A percentile compares a stretch with the other conserved stretches of the same genome.
Conservation (phyloP, 2,329 filamentous ascomycete species). For the Juglanconis sp. region DNA sequence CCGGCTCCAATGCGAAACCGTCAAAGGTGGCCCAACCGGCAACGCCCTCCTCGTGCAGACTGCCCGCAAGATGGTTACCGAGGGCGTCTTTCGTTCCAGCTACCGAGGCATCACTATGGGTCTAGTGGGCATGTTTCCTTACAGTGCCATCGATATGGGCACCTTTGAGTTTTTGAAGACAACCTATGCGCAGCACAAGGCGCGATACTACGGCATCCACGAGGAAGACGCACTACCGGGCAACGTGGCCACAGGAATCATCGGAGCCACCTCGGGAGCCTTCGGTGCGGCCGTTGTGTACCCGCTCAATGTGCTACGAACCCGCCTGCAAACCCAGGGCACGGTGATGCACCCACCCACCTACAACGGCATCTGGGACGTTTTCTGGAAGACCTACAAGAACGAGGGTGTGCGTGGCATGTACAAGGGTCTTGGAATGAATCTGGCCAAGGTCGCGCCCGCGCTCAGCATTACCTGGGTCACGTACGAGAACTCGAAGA, state of each 20-base stretch:
- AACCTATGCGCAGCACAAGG: constrained; percentile 66
- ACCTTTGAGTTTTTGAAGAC: constrained; percentile 93
- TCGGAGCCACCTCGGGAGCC: constrained; percentile 87
- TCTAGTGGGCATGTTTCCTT: constrained; percentile 93
- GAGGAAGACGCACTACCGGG: constrained; percentile 81
- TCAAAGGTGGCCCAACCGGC: constrained; percentile 78
- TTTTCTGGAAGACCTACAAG: constrained; percentile 76
- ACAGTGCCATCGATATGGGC: constrained; percentile 92
- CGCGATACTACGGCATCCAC: constrained; percentile 64
- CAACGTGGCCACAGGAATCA: constrained; percentile 80
- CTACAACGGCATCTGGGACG: constrained; percentile 88
- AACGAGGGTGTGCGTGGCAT: constrained; percentile 82
- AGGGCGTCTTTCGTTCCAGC: constrained; percentile 70
- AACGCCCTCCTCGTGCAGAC: constrained; percentile 80
- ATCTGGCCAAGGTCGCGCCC: constrained; percentile 92
- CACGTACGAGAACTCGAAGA: constrained; percentile 88
- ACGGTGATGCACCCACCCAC: constrained; percentile 87
- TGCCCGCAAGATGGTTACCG: constrained; percentile 78
- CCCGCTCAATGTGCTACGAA: constrained; percentile 88
- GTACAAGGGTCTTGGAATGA: constrained; percentile 93
- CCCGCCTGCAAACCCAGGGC: constrained; percentile 88
- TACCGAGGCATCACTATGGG: constrained; percentile 95
- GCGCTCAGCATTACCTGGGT: constrained; percentile 94
- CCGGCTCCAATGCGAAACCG: constrained; percentile 88
- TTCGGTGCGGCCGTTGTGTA: constrained; percentile 94